A percentile compares a stretch with the other conserved stretches of the same genome.
These are phyloP conservation scores for Flaveria trinervia DNA, from an alignment of 129 eudicot genomes.

Conservation along the genomic window DNA sequence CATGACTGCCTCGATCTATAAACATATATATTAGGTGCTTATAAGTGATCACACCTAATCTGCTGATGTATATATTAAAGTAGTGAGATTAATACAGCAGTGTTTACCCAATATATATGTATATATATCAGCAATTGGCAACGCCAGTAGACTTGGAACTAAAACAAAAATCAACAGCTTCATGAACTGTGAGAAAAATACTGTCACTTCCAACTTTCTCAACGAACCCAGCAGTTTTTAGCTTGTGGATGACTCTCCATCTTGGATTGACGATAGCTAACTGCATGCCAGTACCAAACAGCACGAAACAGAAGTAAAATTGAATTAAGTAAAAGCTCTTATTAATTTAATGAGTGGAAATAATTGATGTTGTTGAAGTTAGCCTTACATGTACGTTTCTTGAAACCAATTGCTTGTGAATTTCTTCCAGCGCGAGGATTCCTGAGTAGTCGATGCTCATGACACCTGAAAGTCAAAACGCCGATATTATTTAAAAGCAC, in stretches of 20 bases:
- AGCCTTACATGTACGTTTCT: slow-evolving; percentile 45
- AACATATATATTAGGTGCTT: no score
- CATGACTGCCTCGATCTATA: no score
- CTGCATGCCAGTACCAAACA: slow-evolving; percentile 27
- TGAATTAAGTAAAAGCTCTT: no score
- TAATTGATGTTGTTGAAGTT: background rate
- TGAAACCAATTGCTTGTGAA: slow-evolving; percentile 42
- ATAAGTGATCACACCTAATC: no score
- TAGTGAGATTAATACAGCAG: no score
- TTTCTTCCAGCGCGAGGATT: slow-evolving; percentile 54
- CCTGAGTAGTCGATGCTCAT: slow-evolving; percentile 64
- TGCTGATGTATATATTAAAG: no score
- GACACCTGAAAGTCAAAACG: slow-evolving; percentile 38
- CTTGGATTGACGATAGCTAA: slow-evolving; percentile 58
- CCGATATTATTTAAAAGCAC: no score
- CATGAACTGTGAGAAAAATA: slow-evolving; percentile 55
- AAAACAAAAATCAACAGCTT: slow-evolving; percentile 59
- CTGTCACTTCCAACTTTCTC: slow-evolving; percentile 50
- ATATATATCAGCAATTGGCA: background rate
- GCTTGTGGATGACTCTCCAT: slow-evolving; percentile 65
- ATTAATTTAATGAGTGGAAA: background rate
- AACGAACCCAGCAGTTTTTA: slow-evolving; percentile 46
- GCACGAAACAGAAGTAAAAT: no score
- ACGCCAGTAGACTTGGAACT: slow-evolving; percentile 33
- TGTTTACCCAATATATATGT: background rate